A percentile compares a stretch with the other conserved stretches of the same genome.
phyloP scores from a whole-genome alignment of 805 yeast species.

The Soucietia sequanensis region DNA sequence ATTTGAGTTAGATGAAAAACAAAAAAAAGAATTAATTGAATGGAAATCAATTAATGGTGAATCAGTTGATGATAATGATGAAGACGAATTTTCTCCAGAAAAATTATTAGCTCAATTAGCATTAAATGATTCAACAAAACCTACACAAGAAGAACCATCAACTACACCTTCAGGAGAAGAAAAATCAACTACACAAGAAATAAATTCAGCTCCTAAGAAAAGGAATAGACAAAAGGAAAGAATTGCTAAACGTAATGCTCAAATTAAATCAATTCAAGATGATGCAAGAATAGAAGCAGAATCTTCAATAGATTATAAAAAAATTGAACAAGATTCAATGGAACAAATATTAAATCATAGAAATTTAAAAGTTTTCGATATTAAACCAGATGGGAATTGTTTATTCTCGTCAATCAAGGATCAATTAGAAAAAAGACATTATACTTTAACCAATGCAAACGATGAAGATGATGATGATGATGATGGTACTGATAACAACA shows the following conservation, averaged over 20 bases:
- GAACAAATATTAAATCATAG: conserved; percentile 48
- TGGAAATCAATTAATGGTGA: conserved; percentile 3
- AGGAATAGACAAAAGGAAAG: conserved; percentile 86
- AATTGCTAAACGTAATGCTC: conserved; percentile 72
- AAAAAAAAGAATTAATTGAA: conserved; percentile 48
- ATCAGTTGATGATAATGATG: conserved; percentile 17
- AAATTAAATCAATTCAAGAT: conserved; percentile 55
- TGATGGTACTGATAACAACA: conserved; percentile 13
- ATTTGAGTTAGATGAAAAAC: conserved; percentile 50
- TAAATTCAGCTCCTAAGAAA: conserved; percentile 22
- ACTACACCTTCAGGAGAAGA: not conserved
- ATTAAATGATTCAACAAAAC: not conserved
- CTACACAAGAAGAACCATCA: conserved; percentile 18
- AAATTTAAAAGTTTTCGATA: conserved; percentile 59
- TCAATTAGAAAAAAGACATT: conserved; percentile 61
- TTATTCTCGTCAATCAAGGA: conserved; percentile 82
- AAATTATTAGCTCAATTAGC: conserved; percentile 56
- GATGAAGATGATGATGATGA: not conserved
- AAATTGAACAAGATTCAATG: conserved; percentile 70
- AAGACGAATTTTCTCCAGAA: conserved; percentile 64
- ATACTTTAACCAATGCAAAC: conserved; percentile 1
- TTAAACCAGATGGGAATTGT: conserved; percentile 93
- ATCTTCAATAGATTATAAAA: conserved; percentile 61
- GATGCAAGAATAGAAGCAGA: conserved; percentile 75
- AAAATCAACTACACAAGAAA: not conserved